Evolutionary conservation across 2,329 filamentous ascomycete species (phyloP).

Genomic region (Penicillium sclerotigenum): DNA sequence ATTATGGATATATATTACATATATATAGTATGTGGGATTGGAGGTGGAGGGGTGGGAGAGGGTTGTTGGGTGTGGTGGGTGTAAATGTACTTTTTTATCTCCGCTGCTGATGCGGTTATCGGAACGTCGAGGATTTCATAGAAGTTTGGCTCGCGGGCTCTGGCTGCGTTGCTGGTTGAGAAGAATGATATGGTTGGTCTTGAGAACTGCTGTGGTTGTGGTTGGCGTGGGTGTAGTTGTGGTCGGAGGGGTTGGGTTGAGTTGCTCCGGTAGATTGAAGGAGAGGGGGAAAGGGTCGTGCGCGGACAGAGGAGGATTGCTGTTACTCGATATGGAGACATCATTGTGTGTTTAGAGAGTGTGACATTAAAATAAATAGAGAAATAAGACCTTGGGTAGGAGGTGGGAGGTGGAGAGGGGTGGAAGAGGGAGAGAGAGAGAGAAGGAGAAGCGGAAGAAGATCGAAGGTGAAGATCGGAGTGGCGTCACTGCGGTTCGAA

Average conservation of each 20-base stretch:
- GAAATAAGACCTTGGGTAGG: too few relatives aligned
- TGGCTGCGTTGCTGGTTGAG: conserved; percentile 42
- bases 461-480: background rate
- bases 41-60: background rate
- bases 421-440: background rate
- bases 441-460: background rate
- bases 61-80: background rate
- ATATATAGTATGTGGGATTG: background rate
- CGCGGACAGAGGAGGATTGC: background rate
- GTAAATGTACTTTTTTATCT: conserved; percentile 73
- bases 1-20: background rate
- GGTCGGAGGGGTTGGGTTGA: conserved; percentile 1
- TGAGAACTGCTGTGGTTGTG: background rate
- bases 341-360: background rate
- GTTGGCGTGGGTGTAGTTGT: background rate
- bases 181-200: conserved; percentile 30
- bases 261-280: background rate
- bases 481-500: conserved; percentile 5
- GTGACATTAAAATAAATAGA: background rate
- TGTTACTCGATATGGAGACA: conserved; percentile 4
- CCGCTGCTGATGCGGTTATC: conserved; percentile 63
- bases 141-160: conserved; percentile 55
- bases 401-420: background rate
- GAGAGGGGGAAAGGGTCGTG: background rate
- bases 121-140: conserved; percentile 79